Base-by-base conservation (phyloP, 1,284 basidiomycete species). In the Inonotus hispidus region DNA sequence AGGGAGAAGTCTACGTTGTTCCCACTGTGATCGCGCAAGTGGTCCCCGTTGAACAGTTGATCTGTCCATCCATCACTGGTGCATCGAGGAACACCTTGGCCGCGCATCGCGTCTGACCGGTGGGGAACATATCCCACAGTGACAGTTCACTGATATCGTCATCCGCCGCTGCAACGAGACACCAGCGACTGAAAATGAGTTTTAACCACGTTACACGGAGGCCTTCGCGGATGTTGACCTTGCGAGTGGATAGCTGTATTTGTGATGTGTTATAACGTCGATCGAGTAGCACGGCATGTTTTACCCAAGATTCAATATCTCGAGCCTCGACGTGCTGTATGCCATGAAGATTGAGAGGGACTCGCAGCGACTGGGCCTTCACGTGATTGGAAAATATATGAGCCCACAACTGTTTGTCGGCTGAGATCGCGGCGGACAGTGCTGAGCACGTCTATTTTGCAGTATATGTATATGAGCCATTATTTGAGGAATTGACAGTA, bases 141-240 rank as follows among this genome's bases (percentile, higher is more conserved):
- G 37, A 32, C 3, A 61, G 10, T 14, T 41, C 41, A 45, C 59
- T 61, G 16, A 16, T 4, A 11, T 38, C 35, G 1, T 29, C 19
- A 38, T 56, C 25, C 16, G 59, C 43, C 2, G 53, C 56, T 27
- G 59, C 53, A n/a, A 56, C 41, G 10, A 61, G 23, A 32, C 53
- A 56, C 59, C 59, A 61, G 2, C 27, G 29, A 25, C 59, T 53
- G 7, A 38, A 25, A 14, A 61, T 47, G 10, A 61, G 41, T n/a
- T 50, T 61, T 19, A 49, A n/a, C 59, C 59, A 61, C 4, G 59
- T 61, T 3, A 61, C 41, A 32, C 49, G n/a, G 16, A 25, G 41
- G 4, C 32, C 32, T 3, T 32, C 32, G 27, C 14, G 19, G 16
- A n/a, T 46, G 4, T 29, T n/a, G 27, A 56, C 14, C 23, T 45